phyloP scores from a whole-genome alignment of 2,329 filamentous ascomycete species.

The Exophiala aquamarina region DNA sequence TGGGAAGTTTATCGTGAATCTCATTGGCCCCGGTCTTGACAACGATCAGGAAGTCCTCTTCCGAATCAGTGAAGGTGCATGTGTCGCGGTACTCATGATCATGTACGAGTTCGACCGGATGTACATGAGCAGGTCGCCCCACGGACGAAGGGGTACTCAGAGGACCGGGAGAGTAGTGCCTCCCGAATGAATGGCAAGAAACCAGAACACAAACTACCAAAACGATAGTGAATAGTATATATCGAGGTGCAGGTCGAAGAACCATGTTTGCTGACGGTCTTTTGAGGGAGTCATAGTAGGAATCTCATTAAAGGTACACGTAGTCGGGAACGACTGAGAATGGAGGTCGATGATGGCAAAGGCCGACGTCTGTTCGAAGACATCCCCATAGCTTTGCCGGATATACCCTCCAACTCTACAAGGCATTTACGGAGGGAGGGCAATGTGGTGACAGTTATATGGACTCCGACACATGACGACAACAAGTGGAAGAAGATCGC shows the following conservation, averaged over 20 bases:
- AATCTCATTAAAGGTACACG: too few species aligned
- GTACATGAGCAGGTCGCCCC: background rate
- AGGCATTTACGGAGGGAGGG: slow-evolving; percentile 24
- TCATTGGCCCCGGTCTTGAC: slow-evolving; percentile 61
- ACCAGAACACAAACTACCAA: background rate
- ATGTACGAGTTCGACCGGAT: background rate
- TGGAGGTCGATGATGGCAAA: too few species aligned
- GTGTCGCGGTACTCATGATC: background rate
- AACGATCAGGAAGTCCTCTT: slow-evolving; percentile 35
- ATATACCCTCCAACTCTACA: slow-evolving; percentile 27
- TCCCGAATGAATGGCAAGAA: background rate
- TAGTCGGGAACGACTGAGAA: too few species aligned
- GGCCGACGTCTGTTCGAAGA: too few species aligned
- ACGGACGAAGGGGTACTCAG: background rate
- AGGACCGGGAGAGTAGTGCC: background rate
- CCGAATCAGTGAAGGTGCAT: background rate
- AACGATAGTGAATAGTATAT: background rate
- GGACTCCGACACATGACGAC: slow-evolving; percentile 18
- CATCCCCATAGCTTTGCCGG: too few species aligned
- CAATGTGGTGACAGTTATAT: slow-evolving; percentile 25
- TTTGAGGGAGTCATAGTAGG: too few species aligned
- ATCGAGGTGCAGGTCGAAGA: too few species aligned
- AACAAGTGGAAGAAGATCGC: slow-evolving; percentile 4
- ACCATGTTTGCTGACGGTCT: too few species aligned
- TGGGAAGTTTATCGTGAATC: slow-evolving; percentile 51